These are phyloP conservation scores for Aspergillus pseudoviridinutans DNA, from an alignment of 2,329 filamentous ascomycete species.

Conservation along the genomic window DNA sequence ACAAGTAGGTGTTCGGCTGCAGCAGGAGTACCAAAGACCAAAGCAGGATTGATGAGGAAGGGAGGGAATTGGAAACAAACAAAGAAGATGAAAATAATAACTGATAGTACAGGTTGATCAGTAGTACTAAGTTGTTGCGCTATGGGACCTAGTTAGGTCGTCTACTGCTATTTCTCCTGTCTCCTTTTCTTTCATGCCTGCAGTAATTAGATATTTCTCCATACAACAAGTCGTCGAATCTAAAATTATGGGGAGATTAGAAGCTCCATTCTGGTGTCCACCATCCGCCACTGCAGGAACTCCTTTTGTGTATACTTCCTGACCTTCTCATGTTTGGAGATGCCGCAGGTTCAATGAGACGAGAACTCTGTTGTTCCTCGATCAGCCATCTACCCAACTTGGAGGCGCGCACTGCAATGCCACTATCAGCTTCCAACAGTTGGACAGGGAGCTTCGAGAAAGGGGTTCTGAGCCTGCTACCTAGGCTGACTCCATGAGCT, in stretches of 20 bases:
- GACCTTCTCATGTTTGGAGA: neutral
- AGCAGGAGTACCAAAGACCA: constrained; percentile 4
- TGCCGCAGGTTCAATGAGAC: neutral
- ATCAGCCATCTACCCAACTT: neutral
- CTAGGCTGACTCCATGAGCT: neutral
- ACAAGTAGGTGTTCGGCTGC: neutral
- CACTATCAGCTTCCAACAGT: neutral
- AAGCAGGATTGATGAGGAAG: constrained; percentile 1
- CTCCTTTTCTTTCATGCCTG: neutral
- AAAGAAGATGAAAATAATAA: constrained; percentile 2
- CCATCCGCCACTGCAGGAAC: neutral
- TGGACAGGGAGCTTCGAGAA: neutral
- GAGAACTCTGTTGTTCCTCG: neutral
- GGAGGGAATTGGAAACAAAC: neutral
- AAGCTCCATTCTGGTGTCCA: neutral
- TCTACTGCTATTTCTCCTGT: neutral
- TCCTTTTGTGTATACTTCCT: neutral
- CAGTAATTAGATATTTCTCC: constrained; percentile 7
- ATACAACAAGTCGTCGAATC: constrained; percentile 7
- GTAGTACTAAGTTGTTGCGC: neutral
- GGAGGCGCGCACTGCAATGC: neutral
- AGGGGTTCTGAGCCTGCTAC: neutral
- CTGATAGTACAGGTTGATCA: constrained; percentile 9
- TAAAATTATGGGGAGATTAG: neutral
- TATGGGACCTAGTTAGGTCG: neutral